Conservation (phyloP, 306 rosid genomes). For the Citrullus colocynthis region DNA sequence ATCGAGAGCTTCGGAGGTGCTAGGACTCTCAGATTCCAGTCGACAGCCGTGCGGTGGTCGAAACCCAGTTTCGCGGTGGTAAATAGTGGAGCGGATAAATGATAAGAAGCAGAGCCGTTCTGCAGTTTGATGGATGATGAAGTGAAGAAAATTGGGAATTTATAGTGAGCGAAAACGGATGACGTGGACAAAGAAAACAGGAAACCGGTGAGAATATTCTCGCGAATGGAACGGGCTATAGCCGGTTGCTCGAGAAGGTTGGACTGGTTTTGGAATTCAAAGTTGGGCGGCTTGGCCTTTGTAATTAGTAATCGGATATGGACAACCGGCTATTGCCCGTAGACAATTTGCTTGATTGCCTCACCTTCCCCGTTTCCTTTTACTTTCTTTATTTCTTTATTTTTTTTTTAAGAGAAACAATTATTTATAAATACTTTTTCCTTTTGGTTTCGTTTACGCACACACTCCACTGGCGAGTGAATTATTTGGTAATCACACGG, state of each 20-base stretch:
- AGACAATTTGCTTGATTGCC: neutral
- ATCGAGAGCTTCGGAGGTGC: constrained; percentile 48
- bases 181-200: neutral
- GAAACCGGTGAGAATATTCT: neutral
- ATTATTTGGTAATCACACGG: neutral
- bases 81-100: neutral
- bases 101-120: neutral
- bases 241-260: neutral
- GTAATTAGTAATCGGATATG: neutral
- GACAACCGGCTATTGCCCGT: constrained; percentile 10
- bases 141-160: neutral
- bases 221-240: neutral
- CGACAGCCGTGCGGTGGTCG: constrained; percentile 16
- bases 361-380: neutral
- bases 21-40: constrained; percentile 35
- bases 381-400: neutral
- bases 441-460: neutral
- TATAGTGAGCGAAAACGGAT: neutral
- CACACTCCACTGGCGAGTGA: neutral
- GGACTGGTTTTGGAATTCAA: neutral
- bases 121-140: neutral
- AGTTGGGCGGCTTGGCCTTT: neutral
- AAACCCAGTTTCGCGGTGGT: constrained; percentile 32
- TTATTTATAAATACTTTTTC: neutral
- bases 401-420: neutral